Conservation (phyloP, 371 early-diverging fungal genomes). For the Mucor mucedo region DNA sequence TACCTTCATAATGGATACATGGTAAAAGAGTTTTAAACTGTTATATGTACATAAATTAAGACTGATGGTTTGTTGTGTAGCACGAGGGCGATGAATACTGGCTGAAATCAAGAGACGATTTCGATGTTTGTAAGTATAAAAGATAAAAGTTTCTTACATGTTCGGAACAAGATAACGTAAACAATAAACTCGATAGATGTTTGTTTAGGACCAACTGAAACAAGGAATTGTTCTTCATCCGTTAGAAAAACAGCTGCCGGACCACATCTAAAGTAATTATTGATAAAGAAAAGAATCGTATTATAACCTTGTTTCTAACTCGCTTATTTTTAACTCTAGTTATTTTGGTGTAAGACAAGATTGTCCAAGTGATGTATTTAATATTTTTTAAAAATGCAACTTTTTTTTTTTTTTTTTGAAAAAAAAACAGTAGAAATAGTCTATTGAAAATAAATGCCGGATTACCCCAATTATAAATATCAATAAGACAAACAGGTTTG, state of each 20-base stretch:
- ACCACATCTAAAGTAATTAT: constrained; percentile 8
- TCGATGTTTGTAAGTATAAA: constrained; percentile 1
- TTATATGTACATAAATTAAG: background rate
- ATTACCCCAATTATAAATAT: no score
- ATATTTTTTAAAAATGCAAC: constrained; percentile 5
- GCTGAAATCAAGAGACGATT: constrained; percentile 10
- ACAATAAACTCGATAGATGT: background rate
- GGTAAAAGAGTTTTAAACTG: constrained; percentile 5
- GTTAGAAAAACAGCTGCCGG: background rate
- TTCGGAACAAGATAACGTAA: background rate
- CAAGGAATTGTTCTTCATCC: constrained; percentile 21
- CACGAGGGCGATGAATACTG: constrained; percentile 30
- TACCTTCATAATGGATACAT: constrained; percentile 17
- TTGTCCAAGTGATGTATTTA: constrained; percentile 3
- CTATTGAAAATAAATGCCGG: no score
- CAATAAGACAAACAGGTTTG: no score
- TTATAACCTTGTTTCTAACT: no score
- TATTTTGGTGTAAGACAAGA: constrained; percentile 8
- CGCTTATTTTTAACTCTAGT: background rate
- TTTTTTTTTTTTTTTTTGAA: no score
- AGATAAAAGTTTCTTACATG: background rate
- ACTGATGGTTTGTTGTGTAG: constrained; percentile 1
- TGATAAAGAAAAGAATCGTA: background rate
- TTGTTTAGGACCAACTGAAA: constrained; percentile 25
- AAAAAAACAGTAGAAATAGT: background rate